Conservation (phyloP, 176 grass and related monocot genomes). For the Themeda triandra region DNA sequence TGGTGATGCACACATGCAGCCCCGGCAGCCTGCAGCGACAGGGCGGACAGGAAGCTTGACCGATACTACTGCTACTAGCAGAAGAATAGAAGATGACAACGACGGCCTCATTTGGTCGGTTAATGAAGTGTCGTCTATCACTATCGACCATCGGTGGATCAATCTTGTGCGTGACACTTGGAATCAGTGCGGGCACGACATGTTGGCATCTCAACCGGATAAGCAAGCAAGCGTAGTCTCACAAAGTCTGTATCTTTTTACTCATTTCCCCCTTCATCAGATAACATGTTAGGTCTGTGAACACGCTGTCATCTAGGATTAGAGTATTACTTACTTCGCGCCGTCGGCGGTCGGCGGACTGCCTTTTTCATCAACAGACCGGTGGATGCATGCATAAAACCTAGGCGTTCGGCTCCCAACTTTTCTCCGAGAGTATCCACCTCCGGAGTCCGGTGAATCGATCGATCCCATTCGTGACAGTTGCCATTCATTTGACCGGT, state of each 20-base stretch:
- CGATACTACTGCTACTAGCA: neutral
- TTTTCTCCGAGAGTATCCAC: neutral
- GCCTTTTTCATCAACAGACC: too few species aligned
- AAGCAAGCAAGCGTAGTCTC: neutral
- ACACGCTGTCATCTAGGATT: too few species aligned
- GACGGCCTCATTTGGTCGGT: neutral
- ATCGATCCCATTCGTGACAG: too few species aligned
- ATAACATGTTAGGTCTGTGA: neutral
- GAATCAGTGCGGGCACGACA: neutral
- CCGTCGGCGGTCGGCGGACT: too few species aligned
- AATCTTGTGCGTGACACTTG: neutral
- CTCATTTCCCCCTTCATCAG: neutral
- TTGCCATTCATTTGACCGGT: neutral
- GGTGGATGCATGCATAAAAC: too few species aligned
- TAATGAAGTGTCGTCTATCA: neutral
- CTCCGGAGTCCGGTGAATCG: too few species aligned
- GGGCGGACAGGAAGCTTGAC: neutral
- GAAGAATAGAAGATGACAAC: neutral
- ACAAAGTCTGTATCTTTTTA: neutral
- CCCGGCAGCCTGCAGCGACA: too few species aligned
- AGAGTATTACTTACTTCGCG: too few species aligned
- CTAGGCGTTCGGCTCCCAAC: neutral
- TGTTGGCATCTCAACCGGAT: neutral
- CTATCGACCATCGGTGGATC: neutral
- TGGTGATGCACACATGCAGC: too few species aligned